phyloP scores from a whole-genome alignment of 164 flowering plant genomes.

The Berberis vulgaris region DNA sequence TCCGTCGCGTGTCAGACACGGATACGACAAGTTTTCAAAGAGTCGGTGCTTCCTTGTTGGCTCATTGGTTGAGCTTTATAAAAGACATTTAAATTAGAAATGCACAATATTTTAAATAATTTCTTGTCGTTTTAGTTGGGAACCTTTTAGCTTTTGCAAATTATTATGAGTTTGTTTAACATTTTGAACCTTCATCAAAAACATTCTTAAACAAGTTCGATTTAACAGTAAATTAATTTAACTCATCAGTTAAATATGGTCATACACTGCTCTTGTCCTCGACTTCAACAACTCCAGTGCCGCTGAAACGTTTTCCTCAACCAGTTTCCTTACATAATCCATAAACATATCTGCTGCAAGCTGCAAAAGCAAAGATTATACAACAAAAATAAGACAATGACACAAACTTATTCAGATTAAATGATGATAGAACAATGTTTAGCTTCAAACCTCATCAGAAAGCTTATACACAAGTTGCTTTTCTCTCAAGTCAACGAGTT shows the following conservation, averaged over 20 bases:
- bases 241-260: neutral
- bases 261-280: constrained; percentile 62
- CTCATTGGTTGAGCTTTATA: too few relatives aligned
- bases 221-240: too few relatives aligned
- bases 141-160: too few relatives aligned
- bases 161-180: too few relatives aligned
- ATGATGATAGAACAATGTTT: neutral
- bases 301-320: constrained; percentile 60
- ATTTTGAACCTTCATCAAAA: too few relatives aligned
- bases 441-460: constrained; percentile 72
- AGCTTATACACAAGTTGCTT: constrained; percentile 61
- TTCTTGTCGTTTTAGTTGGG: too few relatives aligned
- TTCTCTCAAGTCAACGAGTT: constrained; percentile 60
- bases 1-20: too few relatives aligned
- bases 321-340: constrained; percentile 66
- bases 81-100: too few relatives aligned
- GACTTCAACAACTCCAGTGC: constrained; percentile 63
- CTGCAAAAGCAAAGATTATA: constrained; percentile 31
- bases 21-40: too few relatives aligned
- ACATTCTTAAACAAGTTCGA: too few relatives aligned
- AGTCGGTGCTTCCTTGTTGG: too few relatives aligned
- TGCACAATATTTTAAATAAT: too few relatives aligned
- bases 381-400: neutral
- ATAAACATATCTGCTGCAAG: constrained; percentile 81
- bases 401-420: neutral